These are phyloP conservation scores for Talaromyces trachyspermus DNA, from an alignment of 495 filamentous ascomycete species.

Conservation along the genomic window DNA sequence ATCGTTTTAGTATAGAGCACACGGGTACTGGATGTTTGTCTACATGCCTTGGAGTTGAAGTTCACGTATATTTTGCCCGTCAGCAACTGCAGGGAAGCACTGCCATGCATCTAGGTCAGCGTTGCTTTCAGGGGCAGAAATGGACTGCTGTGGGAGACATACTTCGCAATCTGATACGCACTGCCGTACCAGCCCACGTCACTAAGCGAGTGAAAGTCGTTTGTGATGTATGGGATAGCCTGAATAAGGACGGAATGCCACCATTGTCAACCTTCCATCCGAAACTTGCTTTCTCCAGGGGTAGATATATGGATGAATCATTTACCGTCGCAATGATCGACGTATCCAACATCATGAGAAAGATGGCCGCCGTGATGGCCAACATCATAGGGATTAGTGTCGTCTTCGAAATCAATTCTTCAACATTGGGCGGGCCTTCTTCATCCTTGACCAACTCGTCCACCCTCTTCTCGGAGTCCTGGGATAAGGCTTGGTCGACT, in stretches of 20 bases:
- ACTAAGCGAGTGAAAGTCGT: slow-evolving; percentile 35
- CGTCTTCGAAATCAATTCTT: too few relatives aligned
- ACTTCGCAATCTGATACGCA: slow-evolving; percentile 50
- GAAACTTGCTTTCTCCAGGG: too few relatives aligned
- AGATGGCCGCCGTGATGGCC: slow-evolving; percentile 25
- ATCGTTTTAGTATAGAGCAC: slow-evolving; percentile 50
- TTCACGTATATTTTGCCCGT: slow-evolving; percentile 12
- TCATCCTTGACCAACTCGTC: too few relatives aligned
- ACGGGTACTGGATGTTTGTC: slow-evolving; percentile 27
- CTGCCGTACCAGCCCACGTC: slow-evolving; percentile 48
- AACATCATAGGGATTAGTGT: too few relatives aligned
- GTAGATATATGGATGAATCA: slow-evolving; percentile 3
- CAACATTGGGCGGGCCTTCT: too few relatives aligned
- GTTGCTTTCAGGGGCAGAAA: too few relatives aligned
- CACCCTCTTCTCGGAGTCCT: too few relatives aligned
- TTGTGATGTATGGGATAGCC: slow-evolving; percentile 37
- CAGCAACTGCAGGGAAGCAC: neutral
- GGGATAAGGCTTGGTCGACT: too few relatives aligned
- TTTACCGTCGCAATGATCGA: slow-evolving; percentile 39
- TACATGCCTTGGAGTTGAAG: slow-evolving; percentile 1
- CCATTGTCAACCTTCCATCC: too few relatives aligned
- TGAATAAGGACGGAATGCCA: too few relatives aligned
- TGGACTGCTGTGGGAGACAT: too few relatives aligned
- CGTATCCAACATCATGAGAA: slow-evolving; percentile 37
- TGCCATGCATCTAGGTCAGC: neutral